Base-by-base conservation (phyloP, 192 early-diverging fungal genomes). In the Kickxella alabastrina region DNA sequence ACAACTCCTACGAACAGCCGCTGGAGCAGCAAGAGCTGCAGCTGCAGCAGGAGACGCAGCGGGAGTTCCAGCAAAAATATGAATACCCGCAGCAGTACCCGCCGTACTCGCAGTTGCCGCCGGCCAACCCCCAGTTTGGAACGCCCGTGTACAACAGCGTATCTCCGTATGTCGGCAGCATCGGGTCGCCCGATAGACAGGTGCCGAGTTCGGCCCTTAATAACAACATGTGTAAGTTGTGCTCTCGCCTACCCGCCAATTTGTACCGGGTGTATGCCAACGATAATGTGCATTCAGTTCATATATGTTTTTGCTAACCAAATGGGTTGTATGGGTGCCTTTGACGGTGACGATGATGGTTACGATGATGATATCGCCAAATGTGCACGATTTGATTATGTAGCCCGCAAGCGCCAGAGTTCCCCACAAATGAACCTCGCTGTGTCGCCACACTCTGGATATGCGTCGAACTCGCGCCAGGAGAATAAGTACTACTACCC, bases 391-490 rank as follows among this genome's bases (percentile, higher is more conserved):
- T n/a, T n/a, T n/a, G n/a, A n/a, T n/a, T n/a, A n/a, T 49, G 43
- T 61, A 64, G 55, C 50, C 14, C 57, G 43, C 34, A 44, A 35
- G 19, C 62, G 66, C 23, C 66, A 55, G 54, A 35, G 58, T 50
- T 64, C 73, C 26, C 61, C 65, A 18, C 68, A 68, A 41, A 68
- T 66, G 41, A 58, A 60, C 29, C 22, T 47, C 28, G 54, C 43
- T 37, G 48, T 51, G 6, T 75, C 71, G 59, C 71, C 64, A 31
- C 31, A 61, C 40, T 46, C 57, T 54, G 59, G 59, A 12, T 75
- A 59, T 56, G 31, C 67, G 52, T 64, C 71, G 41, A 59, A 70
- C 18, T n/a, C n/a, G n/a, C n/a, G n/a, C n/a, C n/a, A n/a, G n/a
- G n/a, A n/a, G n/a, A n/a, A n/a, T n/a, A n/a, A n/a, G n/a, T n/a